Percentiles rank a stretch among this genome's conserved stretches.
Evolutionary conservation across 768 basidiomycete genomes (phyloP).

Genomic region (Phaeolepiota aurea): DNA sequence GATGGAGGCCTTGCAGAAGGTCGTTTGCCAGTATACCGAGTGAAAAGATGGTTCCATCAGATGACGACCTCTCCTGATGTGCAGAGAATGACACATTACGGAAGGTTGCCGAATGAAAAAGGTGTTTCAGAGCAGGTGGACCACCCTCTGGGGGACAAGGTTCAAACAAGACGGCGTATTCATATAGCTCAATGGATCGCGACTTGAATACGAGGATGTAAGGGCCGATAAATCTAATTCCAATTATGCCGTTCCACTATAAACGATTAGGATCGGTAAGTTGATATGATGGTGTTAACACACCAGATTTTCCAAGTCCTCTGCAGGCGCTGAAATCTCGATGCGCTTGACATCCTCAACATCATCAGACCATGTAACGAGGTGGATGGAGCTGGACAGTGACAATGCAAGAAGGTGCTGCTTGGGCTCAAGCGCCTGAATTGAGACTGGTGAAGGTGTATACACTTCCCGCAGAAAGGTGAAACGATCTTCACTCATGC

Average conservation of each 20-base stretch:
- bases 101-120: constrained; percentile 25
- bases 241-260: constrained; percentile 34
- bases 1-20: constrained; percentile 41
- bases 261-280: constrained; percentile 1
- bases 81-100: constrained; percentile 35
- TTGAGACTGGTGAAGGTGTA: constrained; percentile 14
- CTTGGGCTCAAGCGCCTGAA: constrained; percentile 26
- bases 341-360: constrained; percentile 3
- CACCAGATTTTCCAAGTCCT: constrained; percentile 26
- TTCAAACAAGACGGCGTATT: constrained; percentile 15
- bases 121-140: constrained; percentile 11
- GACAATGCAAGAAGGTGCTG: constrained; percentile 23
- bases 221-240: constrained; percentile 34
- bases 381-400: constrained; percentile 18
- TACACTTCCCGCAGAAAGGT: constrained; percentile 11
- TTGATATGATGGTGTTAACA: constrained; percentile 5
- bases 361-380: constrained; percentile 29
- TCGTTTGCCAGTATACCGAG: constrained; percentile 38
- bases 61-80: not conserved
- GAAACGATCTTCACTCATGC: constrained; percentile 6
- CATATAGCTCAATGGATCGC: constrained; percentile 40
- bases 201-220: constrained; percentile 46
- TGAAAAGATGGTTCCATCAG: constrained; percentile 1
- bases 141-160: constrained; percentile 3
- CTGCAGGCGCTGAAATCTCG: constrained; percentile 11